Evolutionary conservation across 2,329 filamentous ascomycete species (phyloP).

Genomic region (Fusarium concolor): DNA sequence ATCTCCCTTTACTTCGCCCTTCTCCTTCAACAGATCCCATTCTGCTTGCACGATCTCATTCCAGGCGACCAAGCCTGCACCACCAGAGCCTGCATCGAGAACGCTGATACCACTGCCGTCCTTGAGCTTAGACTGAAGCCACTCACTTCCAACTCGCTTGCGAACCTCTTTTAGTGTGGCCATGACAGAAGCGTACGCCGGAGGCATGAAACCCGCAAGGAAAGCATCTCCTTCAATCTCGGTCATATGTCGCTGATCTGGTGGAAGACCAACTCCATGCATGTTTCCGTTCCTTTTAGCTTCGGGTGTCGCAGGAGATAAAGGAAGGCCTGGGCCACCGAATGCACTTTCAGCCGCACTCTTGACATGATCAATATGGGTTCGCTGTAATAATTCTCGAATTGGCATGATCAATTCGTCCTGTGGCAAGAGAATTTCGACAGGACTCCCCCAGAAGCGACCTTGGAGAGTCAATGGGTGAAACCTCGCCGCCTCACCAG

Average conservation of each 20-base stretch:
- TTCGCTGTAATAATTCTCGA: slow-evolving; percentile 72
- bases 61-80: slow-evolving; percentile 80
- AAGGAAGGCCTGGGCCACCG: slow-evolving; percentile 80
- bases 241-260: slow-evolving; percentile 74
- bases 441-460: slow-evolving; percentile 78
- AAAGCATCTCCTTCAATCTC: slow-evolving; percentile 82
- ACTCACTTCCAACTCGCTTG: slow-evolving; percentile 76
- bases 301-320: slow-evolving; percentile 78
- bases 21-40: slow-evolving; percentile 76
- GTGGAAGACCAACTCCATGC: slow-evolving; percentile 72
- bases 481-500: slow-evolving; percentile 60
- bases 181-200: slow-evolving; percentile 75
- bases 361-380: slow-evolving; percentile 79
- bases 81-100: slow-evolving; percentile 79
- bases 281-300: slow-evolving; percentile 68
- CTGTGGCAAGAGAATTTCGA: slow-evolving; percentile 80
- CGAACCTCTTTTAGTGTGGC: slow-evolving; percentile 78
- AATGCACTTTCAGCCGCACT: slow-evolving; percentile 79
- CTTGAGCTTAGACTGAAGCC: slow-evolving; percentile 73
- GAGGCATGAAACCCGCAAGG: slow-evolving; percentile 75
- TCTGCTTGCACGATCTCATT: slow-evolving; percentile 83
- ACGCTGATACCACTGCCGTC: slow-evolving; percentile 70
- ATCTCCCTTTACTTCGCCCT: slow-evolving; percentile 55
- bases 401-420: slow-evolving; percentile 78
- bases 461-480: slow-evolving; percentile 81